Base-by-base conservation (phyloP, 345 rosid species). In the Sonneratia caseolaris region DNA sequence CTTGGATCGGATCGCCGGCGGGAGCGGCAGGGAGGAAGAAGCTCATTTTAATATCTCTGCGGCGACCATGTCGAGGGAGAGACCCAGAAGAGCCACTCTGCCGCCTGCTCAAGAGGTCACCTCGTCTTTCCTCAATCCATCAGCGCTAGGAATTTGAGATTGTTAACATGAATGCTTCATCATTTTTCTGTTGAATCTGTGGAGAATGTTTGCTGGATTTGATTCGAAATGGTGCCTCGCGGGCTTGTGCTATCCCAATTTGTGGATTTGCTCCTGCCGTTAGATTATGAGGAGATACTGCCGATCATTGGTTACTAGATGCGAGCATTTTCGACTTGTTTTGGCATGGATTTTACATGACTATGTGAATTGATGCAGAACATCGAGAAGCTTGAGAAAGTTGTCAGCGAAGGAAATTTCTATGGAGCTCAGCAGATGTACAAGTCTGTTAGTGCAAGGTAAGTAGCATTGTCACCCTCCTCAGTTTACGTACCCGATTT, bases 391-490 rank as follows among this genome's bases (percentile, higher is more conserved):
- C 76, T 95, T 79, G 82, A 80, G 85, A 90, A 90, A 79, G 81
- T 79, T 74, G 75, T 95, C 71, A 84, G 81, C 48, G 97, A 83
- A 51, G 96, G 99, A 49, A 89, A 95, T 81, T 82, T 10, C 80
- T 95, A 95, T 86, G 97, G 99, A 80, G 97, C 97, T 64, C 96
- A 90, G 48, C 97, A 95, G 91, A 95, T 95, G 96, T 95, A 90
- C 81, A 92, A 90, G 84, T 90, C 96, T 9, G 85, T 88, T 67
- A 86, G 96, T 75, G 90, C 97, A 48, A 82, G 99, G 99, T 91
- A 81, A 37, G 10, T 35, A 15, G 36, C 38, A 18, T 12, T 24
- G 38, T 62, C 37, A 13, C 3, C 14, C 1, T 27, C 66, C 27
- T 62, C 37, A 7, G 6, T 19, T 21, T 53, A 12, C 22, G 14